Evolutionary conservation across 768 basidiomycete genomes (phyloP).

Genomic region (Clathrus columnatus): DNA sequence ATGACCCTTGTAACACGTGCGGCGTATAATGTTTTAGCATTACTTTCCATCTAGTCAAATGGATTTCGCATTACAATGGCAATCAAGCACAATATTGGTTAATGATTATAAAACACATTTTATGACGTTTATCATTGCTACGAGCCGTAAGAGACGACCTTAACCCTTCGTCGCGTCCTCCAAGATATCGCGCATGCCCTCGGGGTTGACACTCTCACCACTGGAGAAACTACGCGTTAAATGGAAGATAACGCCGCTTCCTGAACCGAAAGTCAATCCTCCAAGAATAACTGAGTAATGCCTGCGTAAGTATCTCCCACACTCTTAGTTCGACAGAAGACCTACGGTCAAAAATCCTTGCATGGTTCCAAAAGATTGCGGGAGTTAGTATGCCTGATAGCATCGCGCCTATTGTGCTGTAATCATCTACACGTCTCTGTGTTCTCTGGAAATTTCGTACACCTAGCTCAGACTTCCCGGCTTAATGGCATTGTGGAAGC

Average conservation of each 20-base stretch:
- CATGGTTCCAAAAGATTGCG: slow-evolving; percentile 66
- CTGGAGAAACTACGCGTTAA: neutral
- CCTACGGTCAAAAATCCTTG: slow-evolving; percentile 51
- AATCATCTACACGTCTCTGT: slow-evolving; percentile 58
- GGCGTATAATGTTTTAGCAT: no score
- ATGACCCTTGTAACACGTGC: no score
- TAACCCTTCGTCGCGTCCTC: no score
- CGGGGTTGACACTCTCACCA: neutral
- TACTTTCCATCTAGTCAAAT: no score
- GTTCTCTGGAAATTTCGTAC: slow-evolving; percentile 33
- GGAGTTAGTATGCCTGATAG: slow-evolving; percentile 56
- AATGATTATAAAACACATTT: no score
- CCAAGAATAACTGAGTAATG: slow-evolving; percentile 1
- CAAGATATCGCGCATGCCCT: slow-evolving; percentile 1
- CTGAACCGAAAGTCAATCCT: slow-evolving; percentile 1
- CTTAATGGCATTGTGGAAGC: slow-evolving; percentile 11
- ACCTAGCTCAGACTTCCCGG: slow-evolving; percentile 3
- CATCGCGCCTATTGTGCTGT: slow-evolving; percentile 64
- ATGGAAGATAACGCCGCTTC: slow-evolving; percentile 2
- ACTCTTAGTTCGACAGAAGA: neutral
- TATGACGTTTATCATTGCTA: no score
- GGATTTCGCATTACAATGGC: no score
- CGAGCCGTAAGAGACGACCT: no score
- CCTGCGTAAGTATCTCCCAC: neutral
- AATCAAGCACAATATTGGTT: no score